Evolutionary conservation across 495 filamentous ascomycete species (phyloP).

Genomic region (Lophium mytilinum): DNA sequence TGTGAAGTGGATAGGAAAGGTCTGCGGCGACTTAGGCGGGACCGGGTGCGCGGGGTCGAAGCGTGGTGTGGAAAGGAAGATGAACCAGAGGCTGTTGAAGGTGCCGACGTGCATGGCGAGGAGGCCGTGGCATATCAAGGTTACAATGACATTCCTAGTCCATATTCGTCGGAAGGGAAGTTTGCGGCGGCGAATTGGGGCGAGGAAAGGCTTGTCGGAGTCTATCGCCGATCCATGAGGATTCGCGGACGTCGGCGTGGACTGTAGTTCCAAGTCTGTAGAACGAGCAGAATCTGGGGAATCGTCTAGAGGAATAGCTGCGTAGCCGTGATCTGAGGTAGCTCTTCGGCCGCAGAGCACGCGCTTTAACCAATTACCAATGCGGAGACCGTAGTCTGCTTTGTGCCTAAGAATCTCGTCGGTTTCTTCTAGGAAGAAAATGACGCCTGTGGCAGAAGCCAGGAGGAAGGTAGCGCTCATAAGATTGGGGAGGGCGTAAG

Average conservation of each 20-base stretch:
- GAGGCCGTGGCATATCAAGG: slow-evolving; percentile 55
- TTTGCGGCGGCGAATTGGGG: slow-evolving; percentile 24
- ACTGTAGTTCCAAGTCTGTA: slow-evolving; percentile 14
- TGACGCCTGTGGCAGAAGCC: slow-evolving; percentile 46
- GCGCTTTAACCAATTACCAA: slow-evolving; percentile 15
- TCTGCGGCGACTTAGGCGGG: slow-evolving; percentile 27
- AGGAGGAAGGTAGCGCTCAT: slow-evolving; percentile 60
- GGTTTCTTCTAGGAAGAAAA: slow-evolving; percentile 64
- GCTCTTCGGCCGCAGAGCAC: slow-evolving; percentile 8
- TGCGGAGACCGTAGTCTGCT: slow-evolving; percentile 16
- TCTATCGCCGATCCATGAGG: slow-evolving; percentile 19
- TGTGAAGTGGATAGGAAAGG: slow-evolving; percentile 54
- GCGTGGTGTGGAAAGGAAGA: slow-evolving; percentile 61
- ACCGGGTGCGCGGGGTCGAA: slow-evolving; percentile 37
- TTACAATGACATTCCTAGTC: slow-evolving; percentile 53
- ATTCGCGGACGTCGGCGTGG: slow-evolving; percentile 22
- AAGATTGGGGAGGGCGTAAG: slow-evolving; percentile 70
- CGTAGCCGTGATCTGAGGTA: slow-evolving; percentile 6
- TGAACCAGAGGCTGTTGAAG: slow-evolving; percentile 66
- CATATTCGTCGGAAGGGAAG: slow-evolving; percentile 61
- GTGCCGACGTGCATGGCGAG: slow-evolving; percentile 67
- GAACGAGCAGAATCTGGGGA: neutral
- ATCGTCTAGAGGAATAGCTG: slow-evolving; percentile 11
- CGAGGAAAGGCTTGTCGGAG: neutral
- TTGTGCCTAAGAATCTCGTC: slow-evolving; percentile 18